Percentiles rank a stretch among this genome's conserved stretches.
Conservation (phyloP, 106 monocot species). For the Amphibolis antarctica region DNA sequence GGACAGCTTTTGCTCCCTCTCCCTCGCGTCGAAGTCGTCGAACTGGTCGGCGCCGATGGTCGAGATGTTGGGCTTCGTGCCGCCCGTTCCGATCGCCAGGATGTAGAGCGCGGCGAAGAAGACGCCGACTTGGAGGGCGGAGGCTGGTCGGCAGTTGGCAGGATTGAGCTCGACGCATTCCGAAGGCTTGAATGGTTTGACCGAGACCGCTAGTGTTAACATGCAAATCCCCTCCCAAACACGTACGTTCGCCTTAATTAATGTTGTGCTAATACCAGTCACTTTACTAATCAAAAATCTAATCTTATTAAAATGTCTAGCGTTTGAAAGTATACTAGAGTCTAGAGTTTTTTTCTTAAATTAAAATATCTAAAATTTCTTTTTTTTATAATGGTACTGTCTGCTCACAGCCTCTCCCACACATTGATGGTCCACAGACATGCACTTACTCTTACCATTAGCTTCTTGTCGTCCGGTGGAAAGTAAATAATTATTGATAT, state of each 20-base stretch:
- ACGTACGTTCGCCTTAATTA: neutral
- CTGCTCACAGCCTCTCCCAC: no score
- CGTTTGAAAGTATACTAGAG: no score
- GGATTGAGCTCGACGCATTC: neutral
- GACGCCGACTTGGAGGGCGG: slow-evolving; percentile 7
- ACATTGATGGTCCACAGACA: no score
- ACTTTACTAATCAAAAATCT: neutral
- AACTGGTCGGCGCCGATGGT: slow-evolving; percentile 57
- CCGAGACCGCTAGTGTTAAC: slow-evolving; percentile 25
- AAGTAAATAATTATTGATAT: no score
- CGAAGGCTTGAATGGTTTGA: slow-evolving; percentile 26
- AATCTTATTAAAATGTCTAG: no score
- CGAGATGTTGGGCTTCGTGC: slow-evolving; percentile 46
- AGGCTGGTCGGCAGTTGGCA: slow-evolving; percentile 17
- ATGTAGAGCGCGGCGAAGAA: slow-evolving; percentile 22
- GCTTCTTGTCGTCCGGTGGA: no score
- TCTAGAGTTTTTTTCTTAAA: no score
- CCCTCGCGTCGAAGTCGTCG: slow-evolving; percentile 26
- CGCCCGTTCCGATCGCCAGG: slow-evolving; percentile 46
- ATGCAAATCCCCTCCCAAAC: slow-evolving; percentile 31
- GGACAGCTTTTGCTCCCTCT: slow-evolving; percentile 24
- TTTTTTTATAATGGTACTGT: no score
- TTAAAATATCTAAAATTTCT: no score
- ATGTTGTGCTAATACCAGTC: neutral
- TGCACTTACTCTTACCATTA: no score